These are phyloP conservation scores for Gossypium gossypioides DNA, from an alignment of 441 rosid species.

Conservation along the genomic window DNA sequence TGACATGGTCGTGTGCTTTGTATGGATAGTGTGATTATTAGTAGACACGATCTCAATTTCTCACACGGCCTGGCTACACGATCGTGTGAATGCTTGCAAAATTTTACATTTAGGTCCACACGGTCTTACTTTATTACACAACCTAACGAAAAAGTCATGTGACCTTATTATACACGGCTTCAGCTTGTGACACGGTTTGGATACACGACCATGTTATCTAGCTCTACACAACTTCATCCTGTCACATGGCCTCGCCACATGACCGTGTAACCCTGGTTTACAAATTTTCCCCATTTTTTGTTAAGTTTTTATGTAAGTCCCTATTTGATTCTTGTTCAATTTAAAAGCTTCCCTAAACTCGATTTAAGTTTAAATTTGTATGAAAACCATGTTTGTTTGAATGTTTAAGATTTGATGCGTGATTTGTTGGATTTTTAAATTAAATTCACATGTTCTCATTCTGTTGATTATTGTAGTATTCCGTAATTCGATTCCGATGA, in stretches of 20 bases:
- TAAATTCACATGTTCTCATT: not conserved
- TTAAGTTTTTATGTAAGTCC: not conserved
- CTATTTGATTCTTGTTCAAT: not conserved
- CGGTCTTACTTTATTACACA: not conserved
- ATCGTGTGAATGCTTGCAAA: not conserved
- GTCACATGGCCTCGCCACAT: not conserved
- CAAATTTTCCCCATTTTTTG: not conserved
- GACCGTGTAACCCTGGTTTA: not conserved
- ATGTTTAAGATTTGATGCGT: not conserved
- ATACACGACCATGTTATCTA: not conserved
- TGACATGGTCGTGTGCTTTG: not conserved
- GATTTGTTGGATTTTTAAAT: too few species aligned
- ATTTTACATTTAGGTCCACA: not conserved
- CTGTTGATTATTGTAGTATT: not conserved
- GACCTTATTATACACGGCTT: not conserved
- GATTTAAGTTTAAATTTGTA: too few species aligned
- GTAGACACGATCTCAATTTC: too few species aligned
- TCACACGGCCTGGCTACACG: not conserved
- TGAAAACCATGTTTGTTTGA: not conserved
- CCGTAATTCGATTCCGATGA: not conserved
- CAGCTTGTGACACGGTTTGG: not conserved
- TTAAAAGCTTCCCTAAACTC: not conserved
- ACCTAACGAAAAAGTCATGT: not conserved
- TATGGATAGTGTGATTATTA: too few species aligned
- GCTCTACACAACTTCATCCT: not conserved